phyloP scores from a whole-genome alignment of 768 basidiomycete genomes.

The Suillus americanus region DNA sequence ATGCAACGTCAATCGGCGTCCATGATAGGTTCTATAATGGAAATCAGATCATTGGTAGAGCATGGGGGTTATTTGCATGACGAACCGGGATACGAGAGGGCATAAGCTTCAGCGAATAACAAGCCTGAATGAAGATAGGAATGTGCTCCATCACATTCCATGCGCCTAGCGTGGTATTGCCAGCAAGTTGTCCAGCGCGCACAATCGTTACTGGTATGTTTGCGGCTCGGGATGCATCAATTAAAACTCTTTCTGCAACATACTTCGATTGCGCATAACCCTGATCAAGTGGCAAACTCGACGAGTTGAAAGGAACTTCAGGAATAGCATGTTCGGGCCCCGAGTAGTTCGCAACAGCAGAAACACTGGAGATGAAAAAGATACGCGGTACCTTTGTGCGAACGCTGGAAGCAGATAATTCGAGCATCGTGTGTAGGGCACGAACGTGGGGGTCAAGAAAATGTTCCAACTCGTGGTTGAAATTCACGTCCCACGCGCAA shows the following conservation, averaged over 20 bases:
- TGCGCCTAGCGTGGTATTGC: neutral
- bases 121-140: neutral
- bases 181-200: neutral
- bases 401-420: neutral
- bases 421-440: neutral
- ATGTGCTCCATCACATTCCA: neutral
- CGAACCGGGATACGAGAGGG: neutral
- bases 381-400: neutral
- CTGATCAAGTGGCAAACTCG: neutral
- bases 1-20: neutral
- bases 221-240: neutral
- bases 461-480: neutral
- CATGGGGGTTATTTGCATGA: neutral
- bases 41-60: neutral
- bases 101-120: neutral
- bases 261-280: neutral
- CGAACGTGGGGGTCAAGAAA: neutral
- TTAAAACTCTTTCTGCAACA: neutral
- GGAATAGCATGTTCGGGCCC: neutral
- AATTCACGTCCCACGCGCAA: neutral
- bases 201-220: neutral
- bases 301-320: neutral
- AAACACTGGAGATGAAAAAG: neutral
- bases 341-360: neutral
- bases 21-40: neutral